A percentile compares a stretch with the other conserved stretches of the same genome.
Evolutionary conservation across 139 green algal species (phyloP).

Genomic region (Chlamydomonas sp.): DNA sequence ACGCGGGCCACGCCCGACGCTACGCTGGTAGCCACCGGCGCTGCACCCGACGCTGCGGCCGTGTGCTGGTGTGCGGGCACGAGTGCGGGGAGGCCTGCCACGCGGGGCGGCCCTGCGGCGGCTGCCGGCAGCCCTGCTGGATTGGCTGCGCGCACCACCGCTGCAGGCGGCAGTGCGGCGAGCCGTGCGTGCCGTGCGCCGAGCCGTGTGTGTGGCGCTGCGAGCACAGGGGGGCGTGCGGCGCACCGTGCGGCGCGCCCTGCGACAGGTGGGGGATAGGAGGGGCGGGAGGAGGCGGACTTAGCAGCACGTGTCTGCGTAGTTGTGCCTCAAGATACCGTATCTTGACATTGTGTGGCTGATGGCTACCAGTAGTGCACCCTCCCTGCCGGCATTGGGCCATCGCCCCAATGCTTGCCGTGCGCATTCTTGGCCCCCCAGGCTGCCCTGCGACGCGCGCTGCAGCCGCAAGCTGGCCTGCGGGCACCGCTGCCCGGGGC

Average conservation of each 20-base stretch:
- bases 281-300: too few relatives aligned
- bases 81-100: constrained; percentile 39
- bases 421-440: background rate
- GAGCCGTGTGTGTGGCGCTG: constrained; percentile 73
- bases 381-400: too few relatives aligned
- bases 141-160: constrained; percentile 50
- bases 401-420: too few relatives aligned
- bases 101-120: constrained; percentile 18
- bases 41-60: constrained; percentile 24
- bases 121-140: constrained; percentile 45
- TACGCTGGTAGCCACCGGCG: background rate
- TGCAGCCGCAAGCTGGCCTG: background rate
- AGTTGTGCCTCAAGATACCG: too few relatives aligned
- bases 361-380: too few relatives aligned
- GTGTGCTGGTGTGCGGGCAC: constrained; percentile 41
- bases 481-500: constrained; percentile 6
- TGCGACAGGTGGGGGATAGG: constrained; percentile 53
- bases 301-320: too few relatives aligned
- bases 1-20: background rate
- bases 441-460: constrained; percentile 19
- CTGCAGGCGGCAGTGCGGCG: constrained; percentile 51
- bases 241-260: constrained; percentile 70
- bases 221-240: constrained; percentile 64
- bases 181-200: constrained; percentile 63
- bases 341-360: too few relatives aligned